Evolutionary conservation across 2,329 filamentous ascomycete genomes (phyloP).

Genomic region (Xylaria sp.): DNA sequence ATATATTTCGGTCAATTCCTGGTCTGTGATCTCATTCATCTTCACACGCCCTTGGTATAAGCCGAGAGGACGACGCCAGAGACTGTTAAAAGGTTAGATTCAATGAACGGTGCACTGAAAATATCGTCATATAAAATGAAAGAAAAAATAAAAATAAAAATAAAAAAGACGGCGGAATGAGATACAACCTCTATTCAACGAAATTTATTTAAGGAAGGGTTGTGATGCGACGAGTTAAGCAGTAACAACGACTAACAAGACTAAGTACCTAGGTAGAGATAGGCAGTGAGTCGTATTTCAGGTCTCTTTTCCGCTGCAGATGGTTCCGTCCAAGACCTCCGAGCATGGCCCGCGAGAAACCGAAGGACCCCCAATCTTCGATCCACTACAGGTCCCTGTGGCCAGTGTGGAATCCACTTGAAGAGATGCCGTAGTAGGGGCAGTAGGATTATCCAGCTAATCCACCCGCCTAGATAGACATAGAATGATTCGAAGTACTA

Average conservation of each 20-base stretch:
- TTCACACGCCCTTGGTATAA: not conserved
- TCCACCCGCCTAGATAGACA: too few relatives aligned
- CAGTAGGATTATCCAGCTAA: not conserved
- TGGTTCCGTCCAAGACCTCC: slow-evolving; percentile 14
- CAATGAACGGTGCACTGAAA: not conserved
- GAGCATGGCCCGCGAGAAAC: slow-evolving; percentile 26
- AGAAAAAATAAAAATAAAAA: not conserved
- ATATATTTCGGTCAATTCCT: slow-evolving; percentile 73
- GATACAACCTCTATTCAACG: not conserved
- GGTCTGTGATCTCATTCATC: slow-evolving; percentile 47
- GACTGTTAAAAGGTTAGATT: not conserved
- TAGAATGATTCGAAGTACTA: too few relatives aligned
- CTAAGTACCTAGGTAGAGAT: too few relatives aligned
- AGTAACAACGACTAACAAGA: not conserved
- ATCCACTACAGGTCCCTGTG: not conserved
- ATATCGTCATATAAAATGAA: not conserved
- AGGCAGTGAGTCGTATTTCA: not conserved
- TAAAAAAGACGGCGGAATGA: not conserved
- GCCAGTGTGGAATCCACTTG: not conserved
- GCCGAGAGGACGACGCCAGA: not conserved
- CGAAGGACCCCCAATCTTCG: slow-evolving; percentile 20
- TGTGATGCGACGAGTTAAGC: not conserved
- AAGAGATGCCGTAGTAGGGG: not conserved
- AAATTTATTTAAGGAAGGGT: not conserved
- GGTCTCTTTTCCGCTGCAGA: slow-evolving; percentile 24